These are phyloP conservation scores for Leccinum ochraceum DNA, from an alignment of 768 basidiomycete species.

Conservation along the genomic window DNA sequence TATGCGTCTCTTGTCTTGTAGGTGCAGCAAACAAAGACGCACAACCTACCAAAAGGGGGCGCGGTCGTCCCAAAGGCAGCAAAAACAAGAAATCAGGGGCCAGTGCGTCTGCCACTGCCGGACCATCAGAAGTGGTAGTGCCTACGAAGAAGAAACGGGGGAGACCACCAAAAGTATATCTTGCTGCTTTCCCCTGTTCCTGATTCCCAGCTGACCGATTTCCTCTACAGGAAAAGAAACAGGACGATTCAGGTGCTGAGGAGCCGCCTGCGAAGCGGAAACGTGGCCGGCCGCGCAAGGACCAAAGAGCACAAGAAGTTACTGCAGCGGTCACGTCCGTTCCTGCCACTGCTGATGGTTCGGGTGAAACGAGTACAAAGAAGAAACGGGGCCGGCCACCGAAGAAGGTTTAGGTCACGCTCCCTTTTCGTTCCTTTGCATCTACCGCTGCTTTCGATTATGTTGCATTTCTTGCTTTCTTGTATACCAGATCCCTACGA, in stretches of 20 bases:
- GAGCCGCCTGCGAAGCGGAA: constrained; percentile 61
- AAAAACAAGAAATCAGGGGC: constrained; percentile 63
- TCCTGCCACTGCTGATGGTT: constrained; percentile 36
- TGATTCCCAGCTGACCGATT: constrained; percentile 24
- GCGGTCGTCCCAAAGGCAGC: constrained; percentile 89
- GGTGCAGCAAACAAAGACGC: constrained; percentile 40
- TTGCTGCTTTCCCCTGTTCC: constrained; percentile 11
- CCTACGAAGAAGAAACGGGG: constrained; percentile 48
- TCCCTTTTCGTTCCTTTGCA: constrained; percentile 7
- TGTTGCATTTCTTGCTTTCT: constrained; percentile 36
- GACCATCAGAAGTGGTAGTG: constrained; percentile 27
- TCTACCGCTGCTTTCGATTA: constrained; percentile 26
- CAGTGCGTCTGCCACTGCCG: constrained; percentile 28
- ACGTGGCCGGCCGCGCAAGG: constrained; percentile 75
- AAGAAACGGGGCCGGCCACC: constrained; percentile 78
- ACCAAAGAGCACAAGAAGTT: constrained; percentile 48
- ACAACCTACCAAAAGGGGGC: constrained; percentile 64
- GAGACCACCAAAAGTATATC: constrained; percentile 51
- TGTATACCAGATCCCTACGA: constrained; percentile 37
- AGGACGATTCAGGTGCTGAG: constrained; percentile 49
- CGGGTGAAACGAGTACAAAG: constrained; percentile 52
- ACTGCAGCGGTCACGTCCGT: constrained; percentile 37
- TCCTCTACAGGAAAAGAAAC: constrained; percentile 34
- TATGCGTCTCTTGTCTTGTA: constrained; percentile 33
- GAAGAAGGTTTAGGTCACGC: constrained; percentile 36